phyloP scores from a whole-genome alignment of 2,329 filamentous ascomycete genomes.

The Leptographium radiaticola region DNA sequence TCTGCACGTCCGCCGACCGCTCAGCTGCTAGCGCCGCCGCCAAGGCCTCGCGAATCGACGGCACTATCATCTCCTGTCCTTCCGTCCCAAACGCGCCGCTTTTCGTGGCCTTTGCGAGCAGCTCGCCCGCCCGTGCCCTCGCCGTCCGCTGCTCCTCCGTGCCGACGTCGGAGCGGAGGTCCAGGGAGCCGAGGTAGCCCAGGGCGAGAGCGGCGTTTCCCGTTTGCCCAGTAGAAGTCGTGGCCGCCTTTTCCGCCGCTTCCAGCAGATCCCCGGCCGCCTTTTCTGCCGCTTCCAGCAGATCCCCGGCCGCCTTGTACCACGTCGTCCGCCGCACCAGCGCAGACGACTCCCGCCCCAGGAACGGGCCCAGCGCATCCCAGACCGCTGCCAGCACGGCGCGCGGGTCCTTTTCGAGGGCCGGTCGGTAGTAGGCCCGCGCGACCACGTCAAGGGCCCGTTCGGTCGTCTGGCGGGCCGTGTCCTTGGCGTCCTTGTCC shows the following conservation, averaged over 20 bases:
- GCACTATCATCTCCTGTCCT: constrained; percentile 1
- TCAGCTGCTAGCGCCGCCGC: constrained; percentile 22
- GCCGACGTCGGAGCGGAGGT: constrained; percentile 31
- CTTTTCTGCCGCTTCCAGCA: constrained; percentile 28
- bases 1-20: constrained; percentile 21
- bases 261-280: background rate
- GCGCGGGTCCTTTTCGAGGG: constrained; percentile 23
- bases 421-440: constrained; percentile 32
- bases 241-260: constrained; percentile 11
- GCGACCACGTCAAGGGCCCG: constrained; percentile 38
- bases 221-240: background rate
- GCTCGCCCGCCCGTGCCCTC: constrained; percentile 31
- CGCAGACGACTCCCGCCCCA: constrained; percentile 24
- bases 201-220: constrained; percentile 11
- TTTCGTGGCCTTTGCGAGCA: constrained; percentile 27
- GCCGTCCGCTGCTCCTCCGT: constrained; percentile 37
- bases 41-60: constrained; percentile 35
- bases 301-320: constrained; percentile 34
- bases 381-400: constrained; percentile 27
- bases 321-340: constrained; percentile 35
- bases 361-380: constrained; percentile 25
- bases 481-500: background rate
- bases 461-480: constrained; percentile 29
- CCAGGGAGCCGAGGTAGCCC: constrained; percentile 32
- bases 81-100: constrained; percentile 27